Base-by-base conservation (phyloP, 78 protist genomes). In the Fonticula alba region DNA sequence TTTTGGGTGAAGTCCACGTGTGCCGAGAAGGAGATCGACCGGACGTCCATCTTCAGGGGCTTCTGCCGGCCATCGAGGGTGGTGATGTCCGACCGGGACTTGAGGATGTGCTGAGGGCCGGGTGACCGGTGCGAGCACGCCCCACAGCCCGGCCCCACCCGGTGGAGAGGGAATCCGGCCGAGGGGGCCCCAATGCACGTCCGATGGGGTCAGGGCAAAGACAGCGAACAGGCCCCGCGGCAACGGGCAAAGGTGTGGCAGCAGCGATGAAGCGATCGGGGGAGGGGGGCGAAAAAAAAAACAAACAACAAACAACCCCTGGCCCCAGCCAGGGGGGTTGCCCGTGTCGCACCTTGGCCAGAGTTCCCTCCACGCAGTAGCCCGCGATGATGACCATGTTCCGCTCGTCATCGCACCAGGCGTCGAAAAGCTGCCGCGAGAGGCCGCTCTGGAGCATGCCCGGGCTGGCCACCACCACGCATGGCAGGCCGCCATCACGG, bases 1-100 rank as follows among this genome's bases (percentile, higher is more conserved):
- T 93, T 87, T 71, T 90, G 96, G 27, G 59, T 38, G 64, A 67
- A 84, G 71, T 93, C 98, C 1, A 83, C 53, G 72, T 93, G 98
- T 1, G 98, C 98, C 1, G 77, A 46, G 71, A 93, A 93, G 35
- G 96, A 86, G 49, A 92, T 70, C 64, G 72, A 65, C 36, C 43
- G 33, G 6, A 91, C 83, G 0, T 62, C 6, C 54, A 79, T 62
- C 46, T 59, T 65, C 26, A 76, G 67, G n/a, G 82, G 76, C 7
- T 84, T 51, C 37, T 29, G 61, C 0, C 60, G 51, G 5, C 89
- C 92, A 49, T 56, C 73, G 13, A 62, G 3, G 24, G 73, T 29
- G 4, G 74, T 55, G 38, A 76, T 54, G 64, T 75, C 78, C 0
- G 22, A 33, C 1, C 77, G 85, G 32, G 33, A 54, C 0, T 68